Base-by-base conservation (phyloP, 208 protist species). In the Leishmania aethiopica region DNA sequence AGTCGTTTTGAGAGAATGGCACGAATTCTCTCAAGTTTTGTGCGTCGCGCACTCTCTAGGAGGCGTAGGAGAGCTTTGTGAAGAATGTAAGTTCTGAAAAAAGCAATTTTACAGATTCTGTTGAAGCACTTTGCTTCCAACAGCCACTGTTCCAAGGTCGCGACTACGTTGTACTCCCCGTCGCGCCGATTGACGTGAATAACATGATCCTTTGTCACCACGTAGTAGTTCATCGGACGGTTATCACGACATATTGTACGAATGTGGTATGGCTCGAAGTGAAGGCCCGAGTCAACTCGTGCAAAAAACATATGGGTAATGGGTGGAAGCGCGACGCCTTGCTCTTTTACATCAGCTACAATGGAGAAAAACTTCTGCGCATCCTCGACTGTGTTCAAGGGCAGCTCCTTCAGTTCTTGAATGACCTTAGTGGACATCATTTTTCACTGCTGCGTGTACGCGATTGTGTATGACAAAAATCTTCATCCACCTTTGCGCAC, bases 291-390 rank as follows among this genome's bases (percentile, higher is more conserved):
- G 74, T 92, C 89, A 5, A 90, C 87, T 45, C 90, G 88, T 3
- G 94, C 96, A 72, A 94, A 95, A 78, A 96, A 98, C 28, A 98
- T 84, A 77, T 97, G 96, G 72, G 90, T 94, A 28, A 97, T 86
- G 1, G 89, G 88, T 74, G 92, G 87, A 42, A 92, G 71, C 0
- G 87, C 57, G 15, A 86, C 80, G 10, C 91, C 89, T 47, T 83
- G 83, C 13, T 77, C 35, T 37, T 89, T 85, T 49, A 89, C 81
- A 66, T 76, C 84, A 37, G 89, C 87, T 7, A 91, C 40, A n/a
- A 81, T 51, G 10, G 77, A 55, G 81, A 91, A 94, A 60, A 94
- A 92, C 67, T 51, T 81, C 5, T 71, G 77, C 15, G 91, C 91
- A 77, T 94, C 91, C 60, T 91, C 91, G 1, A 94, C 87, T 6